Conservation (phyloP, 306 rosid genomes). For the Cicer bijugum region DNA sequence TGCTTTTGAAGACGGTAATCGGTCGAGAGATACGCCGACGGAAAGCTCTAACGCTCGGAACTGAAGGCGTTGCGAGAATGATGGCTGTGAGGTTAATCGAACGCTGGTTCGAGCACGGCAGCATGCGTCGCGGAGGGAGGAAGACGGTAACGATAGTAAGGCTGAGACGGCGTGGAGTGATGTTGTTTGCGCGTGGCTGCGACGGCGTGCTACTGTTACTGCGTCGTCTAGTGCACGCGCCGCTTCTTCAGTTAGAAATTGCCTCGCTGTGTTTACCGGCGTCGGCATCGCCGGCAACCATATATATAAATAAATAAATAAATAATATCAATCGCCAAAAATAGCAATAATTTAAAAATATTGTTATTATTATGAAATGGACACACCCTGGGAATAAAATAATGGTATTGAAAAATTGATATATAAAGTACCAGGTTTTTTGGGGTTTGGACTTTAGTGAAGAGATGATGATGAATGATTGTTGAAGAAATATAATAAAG, state of each 20-base stretch:
- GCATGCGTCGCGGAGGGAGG: constrained; percentile 79
- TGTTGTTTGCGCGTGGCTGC: constrained; percentile 81
- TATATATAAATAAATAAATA: constrained; percentile 32
- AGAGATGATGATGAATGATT: constrained; percentile 28
- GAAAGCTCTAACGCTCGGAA: constrained; percentile 81
- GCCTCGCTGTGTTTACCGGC: constrained; percentile 88
- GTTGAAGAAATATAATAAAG: background rate
- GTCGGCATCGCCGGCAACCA: constrained; percentile 98
- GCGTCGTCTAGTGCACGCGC: constrained; percentile 85
- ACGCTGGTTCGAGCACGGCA: constrained; percentile 59
- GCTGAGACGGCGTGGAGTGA: constrained; percentile 88
- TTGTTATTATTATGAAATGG: background rate
- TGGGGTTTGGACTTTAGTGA: constrained; percentile 41
- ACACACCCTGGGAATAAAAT: background rate
- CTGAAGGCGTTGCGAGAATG: constrained; percentile 70
- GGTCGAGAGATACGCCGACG: constrained; percentile 80
- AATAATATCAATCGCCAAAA: background rate
- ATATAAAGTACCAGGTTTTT: background rate
- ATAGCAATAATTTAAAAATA: background rate
- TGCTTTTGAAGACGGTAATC: constrained; percentile 59
- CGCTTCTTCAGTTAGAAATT: constrained; percentile 86
- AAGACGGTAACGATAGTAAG: constrained; percentile 62
- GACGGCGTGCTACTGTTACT: constrained; percentile 75
- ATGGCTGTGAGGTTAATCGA: constrained; percentile 21
- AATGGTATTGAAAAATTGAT: constrained; percentile 2